phyloP scores from a whole-genome alignment of 2,329 filamentous ascomycete genomes.

The Hypoxylon sp. region DNA sequence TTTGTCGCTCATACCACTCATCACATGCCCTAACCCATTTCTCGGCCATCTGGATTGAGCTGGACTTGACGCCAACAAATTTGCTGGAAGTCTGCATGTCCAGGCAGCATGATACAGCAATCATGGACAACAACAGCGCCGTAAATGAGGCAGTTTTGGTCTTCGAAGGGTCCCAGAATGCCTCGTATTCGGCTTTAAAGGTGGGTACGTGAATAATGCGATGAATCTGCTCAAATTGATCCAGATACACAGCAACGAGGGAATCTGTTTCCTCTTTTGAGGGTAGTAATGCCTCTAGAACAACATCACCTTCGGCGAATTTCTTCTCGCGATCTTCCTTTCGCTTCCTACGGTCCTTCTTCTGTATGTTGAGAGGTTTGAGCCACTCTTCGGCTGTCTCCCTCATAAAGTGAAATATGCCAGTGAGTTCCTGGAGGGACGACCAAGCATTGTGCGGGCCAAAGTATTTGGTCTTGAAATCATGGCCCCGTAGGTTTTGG shows the following conservation, averaged over 20 bases:
- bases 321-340: constrained; percentile 67
- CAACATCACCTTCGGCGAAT: constrained; percentile 64
- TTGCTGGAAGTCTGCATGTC: constrained; percentile 67
- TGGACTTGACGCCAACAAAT: constrained; percentile 72
- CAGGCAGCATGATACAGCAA: constrained; percentile 72
- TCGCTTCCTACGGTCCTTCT: constrained; percentile 70
- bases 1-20: constrained; percentile 68
- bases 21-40: constrained; percentile 71
- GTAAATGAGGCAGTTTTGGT: constrained; percentile 69
- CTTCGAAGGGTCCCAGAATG: constrained; percentile 66
- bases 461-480: constrained; percentile 73
- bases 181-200: constrained; percentile 69
- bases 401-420: constrained; percentile 73
- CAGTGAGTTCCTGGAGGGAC: constrained; percentile 70
- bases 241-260: constrained; percentile 66
- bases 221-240: constrained; percentile 70
- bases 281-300: constrained; percentile 67
- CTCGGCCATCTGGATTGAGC: constrained; percentile 68
- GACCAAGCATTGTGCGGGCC: constrained; percentile 73
- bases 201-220: constrained; percentile 73
- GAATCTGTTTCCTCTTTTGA: constrained; percentile 65
- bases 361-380: constrained; percentile 69
- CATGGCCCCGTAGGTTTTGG: constrained; percentile 71
- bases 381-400: constrained; percentile 75
- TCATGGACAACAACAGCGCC: constrained; percentile 71